Percentiles rank a stretch among this genome's conserved stretches.
phyloP scores from a whole-genome alignment of 78 protist species.

The Cyanophora paradoxa region DNA sequence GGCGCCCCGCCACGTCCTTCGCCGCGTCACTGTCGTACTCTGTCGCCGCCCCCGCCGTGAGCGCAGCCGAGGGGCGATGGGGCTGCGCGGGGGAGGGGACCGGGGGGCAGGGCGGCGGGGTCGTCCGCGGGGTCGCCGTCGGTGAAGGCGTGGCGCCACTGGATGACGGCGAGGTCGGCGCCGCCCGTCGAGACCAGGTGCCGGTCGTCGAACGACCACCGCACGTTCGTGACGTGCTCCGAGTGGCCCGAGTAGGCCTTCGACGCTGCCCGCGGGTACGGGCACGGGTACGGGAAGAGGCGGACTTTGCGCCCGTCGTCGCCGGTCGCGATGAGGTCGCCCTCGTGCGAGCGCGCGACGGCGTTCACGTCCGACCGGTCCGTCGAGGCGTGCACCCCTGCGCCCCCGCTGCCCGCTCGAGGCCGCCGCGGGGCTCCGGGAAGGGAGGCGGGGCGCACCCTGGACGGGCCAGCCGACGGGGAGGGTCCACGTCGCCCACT shows the following conservation, averaged over 20 bases:
- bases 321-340: constrained; percentile 40
- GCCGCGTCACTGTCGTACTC: too few relatives aligned
- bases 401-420: too few relatives aligned
- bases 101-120: too few relatives aligned
- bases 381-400: too few relatives aligned
- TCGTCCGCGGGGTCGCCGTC: too few relatives aligned
- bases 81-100: too few relatives aligned
- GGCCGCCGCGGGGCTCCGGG: constrained; percentile 1
- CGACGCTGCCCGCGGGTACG: not conserved
- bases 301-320: constrained; percentile 46
- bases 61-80: too few relatives aligned
- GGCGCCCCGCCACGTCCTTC: too few relatives aligned
- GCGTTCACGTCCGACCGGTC: constrained; percentile 32
- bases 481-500: constrained; percentile 15
- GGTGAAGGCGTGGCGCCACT: too few relatives aligned
- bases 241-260: constrained; percentile 31
- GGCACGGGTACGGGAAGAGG: constrained; percentile 51
- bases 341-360: not conserved
- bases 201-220: constrained; percentile 7
- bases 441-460: constrained; percentile 13
- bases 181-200: constrained; percentile 42
- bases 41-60: too few relatives aligned
- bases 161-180: not conserved
- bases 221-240: constrained; percentile 42
- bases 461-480: too few relatives aligned